These are phyloP conservation scores for Sporothrix inflata DNA, from an alignment of 2,329 filamentous ascomycete genomes.

Conservation along the genomic window DNA sequence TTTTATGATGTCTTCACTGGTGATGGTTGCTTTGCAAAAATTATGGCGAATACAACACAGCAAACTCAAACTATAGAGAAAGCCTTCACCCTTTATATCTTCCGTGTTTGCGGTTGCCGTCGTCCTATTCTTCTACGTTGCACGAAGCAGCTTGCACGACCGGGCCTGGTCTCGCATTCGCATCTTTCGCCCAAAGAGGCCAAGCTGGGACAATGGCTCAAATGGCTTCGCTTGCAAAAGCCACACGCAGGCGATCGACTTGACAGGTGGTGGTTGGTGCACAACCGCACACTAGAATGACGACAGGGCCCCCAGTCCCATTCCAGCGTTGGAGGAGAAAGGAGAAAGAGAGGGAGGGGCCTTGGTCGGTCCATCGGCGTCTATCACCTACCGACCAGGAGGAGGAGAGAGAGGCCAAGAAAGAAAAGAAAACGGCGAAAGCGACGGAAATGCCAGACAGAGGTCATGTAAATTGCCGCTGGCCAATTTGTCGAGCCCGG, in stretches of 20 bases:
- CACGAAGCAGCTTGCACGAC: not conserved
- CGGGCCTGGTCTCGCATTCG: not conserved
- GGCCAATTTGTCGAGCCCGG: not conserved
- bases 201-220: not conserved
- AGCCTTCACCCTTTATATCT: not conserved
- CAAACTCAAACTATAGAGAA: not conserved
- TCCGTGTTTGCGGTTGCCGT: too few species aligned
- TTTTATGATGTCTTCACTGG: too few species aligned
- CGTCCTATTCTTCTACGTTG: not conserved
- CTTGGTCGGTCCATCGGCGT: conserved; percentile 9
- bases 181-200: not conserved
- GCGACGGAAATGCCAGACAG: not conserved
- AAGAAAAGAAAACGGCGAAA: not conserved
- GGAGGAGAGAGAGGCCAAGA: not conserved
- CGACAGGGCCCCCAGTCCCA: conserved; percentile 1
- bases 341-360: not conserved
- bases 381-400: not conserved
- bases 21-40: not conserved
- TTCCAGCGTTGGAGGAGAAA: not conserved
- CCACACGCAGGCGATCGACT: not conserved
- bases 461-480: not conserved
- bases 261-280: not conserved
- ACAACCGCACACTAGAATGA: not conserved
- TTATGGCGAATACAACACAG: not conserved
- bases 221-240: not conserved